These are phyloP conservation scores for Phytophthora fragariae DNA, from an alignment of 352 stramenopile species.

Conservation along the genomic window DNA sequence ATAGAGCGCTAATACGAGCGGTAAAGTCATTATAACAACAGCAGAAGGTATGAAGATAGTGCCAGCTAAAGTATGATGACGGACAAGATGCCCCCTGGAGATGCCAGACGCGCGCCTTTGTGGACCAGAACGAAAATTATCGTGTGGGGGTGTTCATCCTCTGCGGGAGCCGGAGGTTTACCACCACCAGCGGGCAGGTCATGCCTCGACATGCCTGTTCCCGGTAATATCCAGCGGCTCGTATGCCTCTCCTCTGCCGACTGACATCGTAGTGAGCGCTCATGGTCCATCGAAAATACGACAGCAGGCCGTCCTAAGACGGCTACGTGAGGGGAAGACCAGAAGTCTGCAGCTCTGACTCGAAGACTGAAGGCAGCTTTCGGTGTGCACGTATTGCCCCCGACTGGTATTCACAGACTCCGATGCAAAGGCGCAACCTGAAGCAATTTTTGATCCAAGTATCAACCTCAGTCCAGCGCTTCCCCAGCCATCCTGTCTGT, in stretches of 20 bases:
- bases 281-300: background rate
- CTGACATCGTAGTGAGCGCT: conserved; percentile 21
- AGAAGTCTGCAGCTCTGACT: background rate
- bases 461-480: background rate
- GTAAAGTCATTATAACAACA: conserved; percentile 19
- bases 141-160: conserved; percentile 12
- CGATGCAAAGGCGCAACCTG: conserved; percentile 12
- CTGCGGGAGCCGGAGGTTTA: conserved; percentile 28
- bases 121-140: conserved; percentile 30
- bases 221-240: conserved; percentile 18
- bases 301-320: conserved; percentile 17
- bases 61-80: conserved; percentile 6
- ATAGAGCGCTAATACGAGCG: background rate
- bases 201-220: conserved; percentile 11
- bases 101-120: conserved; percentile 21
- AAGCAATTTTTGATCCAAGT: no score
- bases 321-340: background rate
- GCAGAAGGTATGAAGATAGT: background rate
- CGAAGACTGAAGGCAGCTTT: background rate
- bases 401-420: background rate
- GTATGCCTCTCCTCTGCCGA: conserved; percentile 22
- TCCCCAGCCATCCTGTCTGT: conserved; percentile 3
- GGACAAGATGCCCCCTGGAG: background rate
- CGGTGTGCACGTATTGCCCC: background rate
- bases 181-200: conserved; percentile 19